Base-by-base conservation (phyloP, 2,329 filamentous ascomycete genomes). In the Arachnomyces sp. region DNA sequence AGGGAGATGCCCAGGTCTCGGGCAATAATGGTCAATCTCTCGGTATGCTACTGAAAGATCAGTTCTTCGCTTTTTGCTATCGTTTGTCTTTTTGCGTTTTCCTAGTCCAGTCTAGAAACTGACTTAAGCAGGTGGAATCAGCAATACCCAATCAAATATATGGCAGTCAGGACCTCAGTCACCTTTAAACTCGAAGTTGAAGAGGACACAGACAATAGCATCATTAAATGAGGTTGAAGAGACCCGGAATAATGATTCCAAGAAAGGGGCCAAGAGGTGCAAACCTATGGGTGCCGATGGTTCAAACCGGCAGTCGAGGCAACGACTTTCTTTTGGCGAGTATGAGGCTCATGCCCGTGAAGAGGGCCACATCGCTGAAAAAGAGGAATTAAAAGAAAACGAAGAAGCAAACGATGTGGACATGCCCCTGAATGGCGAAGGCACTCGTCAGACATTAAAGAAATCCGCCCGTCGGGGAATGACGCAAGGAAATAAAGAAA, bases 1-100 rank as follows among this genome's bases (percentile, higher is more conserved):
- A 55, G 17, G 60, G 61, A 48, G 56, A 61, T 38, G 52, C 50
- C 44, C 62, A 60, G 60, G 57, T 61, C 41, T 54, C 58, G 9
- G 46, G 46, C 5, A 48, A 53, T 7, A 51, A 44, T 35, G 56
- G 52, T 28, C 21, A 9, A 25, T 5, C 21, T 25, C 9, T 9
- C 9, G 50, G 46, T 40, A 55, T 50, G 34, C 60, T 59, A 44
- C 55, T 54, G 47, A 53, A 25, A n/a, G n/a, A 9, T 9, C n/a
- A 18, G 13, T 13, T 35, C 17, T 11, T 28, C 15, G 5, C 16
- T n/a, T n/a, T n/a, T n/a, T n/a, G n/a, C n/a, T n/a, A n/a, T n/a
- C n/a, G n/a, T n/a, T n/a, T n/a, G n/a, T n/a, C n/a, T n/a, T n/a
- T n/a, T n/a, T n/a, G n/a, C n/a, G n/a, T n/a, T n/a, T n/a, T n/a